Conservation (phyloP, 352 stramenopile genomes). For the Globisporangium nodosum region DNA sequence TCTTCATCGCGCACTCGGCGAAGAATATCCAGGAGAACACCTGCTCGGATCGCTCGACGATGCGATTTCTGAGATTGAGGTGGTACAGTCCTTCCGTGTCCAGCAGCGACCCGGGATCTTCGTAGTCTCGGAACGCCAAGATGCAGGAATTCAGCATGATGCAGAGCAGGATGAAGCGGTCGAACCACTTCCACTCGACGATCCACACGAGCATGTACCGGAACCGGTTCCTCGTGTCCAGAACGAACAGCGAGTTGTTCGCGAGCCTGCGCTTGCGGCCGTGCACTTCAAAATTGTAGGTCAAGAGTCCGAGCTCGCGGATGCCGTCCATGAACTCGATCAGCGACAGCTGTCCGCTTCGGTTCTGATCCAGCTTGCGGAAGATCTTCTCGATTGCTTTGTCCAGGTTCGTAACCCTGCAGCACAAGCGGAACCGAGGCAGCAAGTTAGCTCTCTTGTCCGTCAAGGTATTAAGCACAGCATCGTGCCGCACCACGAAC, state of each 20-base stretch:
- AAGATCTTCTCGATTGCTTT: conserved; percentile 34
- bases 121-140: conserved; percentile 54
- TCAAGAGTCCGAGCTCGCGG: conserved; percentile 31
- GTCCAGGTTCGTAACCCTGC: conserved; percentile 9
- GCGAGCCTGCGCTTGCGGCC: conserved; percentile 34
- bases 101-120: conserved; percentile 26
- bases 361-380: conserved; percentile 30
- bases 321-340: conserved; percentile 40
- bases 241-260: conserved; percentile 31
- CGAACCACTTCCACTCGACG: conserved; percentile 65
- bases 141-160: conserved; percentile 67
- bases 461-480: background rate
- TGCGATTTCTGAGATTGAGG: conserved; percentile 22
- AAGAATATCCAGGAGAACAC: conserved; percentile 64
- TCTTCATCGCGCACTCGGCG: conserved; percentile 71
- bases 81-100: conserved; percentile 19
- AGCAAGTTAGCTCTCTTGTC: background rate
- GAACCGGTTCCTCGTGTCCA: conserved; percentile 27
- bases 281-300: conserved; percentile 45
- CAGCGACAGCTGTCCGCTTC: conserved; percentile 30
- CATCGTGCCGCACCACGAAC: background rate
- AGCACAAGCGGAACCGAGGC: background rate
- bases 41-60: conserved; percentile 33
- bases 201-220: conserved; percentile 35
- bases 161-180: conserved; percentile 63